Evolutionary conservation across 2,329 filamentous ascomycete genomes (phyloP).

Genomic region (Cercospora sp.): DNA sequence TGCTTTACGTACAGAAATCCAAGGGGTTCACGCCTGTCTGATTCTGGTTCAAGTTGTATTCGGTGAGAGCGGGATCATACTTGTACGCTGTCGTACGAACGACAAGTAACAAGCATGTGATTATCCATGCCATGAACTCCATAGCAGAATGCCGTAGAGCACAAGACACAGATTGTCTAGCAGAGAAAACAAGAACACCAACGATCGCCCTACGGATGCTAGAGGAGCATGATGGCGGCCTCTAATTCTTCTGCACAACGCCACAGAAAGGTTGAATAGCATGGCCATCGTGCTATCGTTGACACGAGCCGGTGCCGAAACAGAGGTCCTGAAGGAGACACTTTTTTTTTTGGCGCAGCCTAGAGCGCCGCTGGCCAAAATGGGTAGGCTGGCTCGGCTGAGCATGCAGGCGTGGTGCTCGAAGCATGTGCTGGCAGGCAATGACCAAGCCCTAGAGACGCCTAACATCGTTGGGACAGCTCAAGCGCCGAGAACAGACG

Average conservation of each 20-base stretch:
- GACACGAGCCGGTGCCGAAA: neutral
- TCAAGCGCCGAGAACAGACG: neutral
- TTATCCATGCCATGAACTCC: neutral
- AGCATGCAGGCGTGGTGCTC: neutral
- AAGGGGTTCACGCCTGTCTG: constrained; percentile 54
- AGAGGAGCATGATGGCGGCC: neutral
- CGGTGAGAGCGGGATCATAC: constrained; percentile 52
- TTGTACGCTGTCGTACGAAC: constrained; percentile 15
- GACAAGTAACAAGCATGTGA: constrained; percentile 6
- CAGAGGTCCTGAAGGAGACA: neutral
- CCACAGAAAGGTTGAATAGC: constrained; percentile 3
- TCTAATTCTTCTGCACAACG: constrained; percentile 6
- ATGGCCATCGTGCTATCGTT: neutral
- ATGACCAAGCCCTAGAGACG: neutral
- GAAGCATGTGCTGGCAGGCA: neutral
- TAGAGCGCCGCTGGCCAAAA: neutral
- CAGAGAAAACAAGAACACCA: neutral
- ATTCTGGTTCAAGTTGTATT: constrained; percentile 63
- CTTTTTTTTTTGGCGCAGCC: neutral
- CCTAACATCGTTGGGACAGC: neutral
- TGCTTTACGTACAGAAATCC: constrained; percentile 49
- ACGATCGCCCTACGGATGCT: neutral
- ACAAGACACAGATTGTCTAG: neutral
- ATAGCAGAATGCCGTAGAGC: constrained; percentile 2
- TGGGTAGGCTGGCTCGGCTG: neutral